Conservation (phyloP, 208 protist species). For the Trypanosoma lewisi region DNA sequence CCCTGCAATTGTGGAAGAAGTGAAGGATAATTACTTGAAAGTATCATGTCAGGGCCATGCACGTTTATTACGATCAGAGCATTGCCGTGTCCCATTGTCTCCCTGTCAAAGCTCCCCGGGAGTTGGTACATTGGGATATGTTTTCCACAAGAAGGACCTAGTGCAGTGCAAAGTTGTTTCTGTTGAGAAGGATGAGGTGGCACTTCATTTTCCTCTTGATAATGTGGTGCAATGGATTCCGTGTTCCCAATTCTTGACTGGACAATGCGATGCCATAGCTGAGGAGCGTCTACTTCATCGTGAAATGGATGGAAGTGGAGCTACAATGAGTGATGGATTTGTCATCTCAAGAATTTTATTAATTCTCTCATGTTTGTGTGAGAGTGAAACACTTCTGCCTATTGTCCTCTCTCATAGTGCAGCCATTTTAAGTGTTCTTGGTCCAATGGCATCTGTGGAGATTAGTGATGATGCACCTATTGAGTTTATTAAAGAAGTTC, state of each 20-base stretch:
- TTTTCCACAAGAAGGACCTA: conserved; percentile 61
- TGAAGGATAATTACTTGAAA: conserved; percentile 46
- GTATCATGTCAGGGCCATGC: conserved; percentile 30
- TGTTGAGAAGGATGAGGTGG: conserved; percentile 37
- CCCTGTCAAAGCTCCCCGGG: conserved; percentile 27
- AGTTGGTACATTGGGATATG: conserved; percentile 50
- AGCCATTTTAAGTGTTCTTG: conserved; percentile 59
- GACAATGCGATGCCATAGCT: conserved; percentile 39
- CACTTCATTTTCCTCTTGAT: conserved; percentile 37
- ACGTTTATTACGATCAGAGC: conserved; percentile 58
- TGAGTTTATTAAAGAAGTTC: conserved; percentile 79
- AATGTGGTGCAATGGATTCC: conserved; percentile 33
- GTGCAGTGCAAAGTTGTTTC: conserved; percentile 49
- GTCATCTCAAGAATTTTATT: conserved; percentile 83
- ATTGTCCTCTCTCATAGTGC: conserved; percentile 54
- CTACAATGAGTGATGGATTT: conserved; percentile 75
- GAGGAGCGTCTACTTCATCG: conserved; percentile 57
- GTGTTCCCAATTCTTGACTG: conserved; percentile 50
- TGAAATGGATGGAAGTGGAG: conserved; percentile 30
- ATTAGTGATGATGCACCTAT: conserved; percentile 73
- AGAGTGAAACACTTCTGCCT: conserved; percentile 65
- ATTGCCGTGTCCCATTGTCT: conserved; percentile 74
- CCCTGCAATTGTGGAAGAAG: conserved; percentile 41
- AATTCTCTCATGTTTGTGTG: conserved; percentile 79
- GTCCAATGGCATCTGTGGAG: conserved; percentile 58